Evolutionary conservation across 108 stramenopile genomes (phyloP).

Genomic region (Seminavis robusta): DNA sequence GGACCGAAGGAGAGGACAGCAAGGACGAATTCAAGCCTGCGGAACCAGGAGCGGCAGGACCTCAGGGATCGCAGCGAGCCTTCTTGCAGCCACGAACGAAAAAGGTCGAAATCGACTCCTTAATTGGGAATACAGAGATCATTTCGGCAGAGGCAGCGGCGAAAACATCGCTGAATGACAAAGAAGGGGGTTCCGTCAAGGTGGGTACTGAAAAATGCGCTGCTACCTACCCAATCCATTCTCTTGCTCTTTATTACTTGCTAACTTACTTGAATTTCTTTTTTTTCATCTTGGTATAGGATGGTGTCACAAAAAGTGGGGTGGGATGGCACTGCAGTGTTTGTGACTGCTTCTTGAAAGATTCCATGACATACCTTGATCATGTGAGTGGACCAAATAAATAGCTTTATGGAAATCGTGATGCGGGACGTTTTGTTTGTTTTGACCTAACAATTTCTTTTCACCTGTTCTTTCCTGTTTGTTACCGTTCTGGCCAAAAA

Average conservation of each 20-base stretch:
- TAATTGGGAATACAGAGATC: constrained; percentile 87
- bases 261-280: too few species aligned
- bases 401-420: constrained; percentile 8
- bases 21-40: constrained; percentile 91
- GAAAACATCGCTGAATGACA: constrained; percentile 24
- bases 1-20: constrained; percentile 12
- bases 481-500: too few species aligned
- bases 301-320: constrained; percentile 65
- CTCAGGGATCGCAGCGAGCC: constrained; percentile 83
- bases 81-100: constrained; percentile 81
- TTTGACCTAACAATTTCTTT: background rate
- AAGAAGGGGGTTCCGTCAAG: constrained; percentile 5
- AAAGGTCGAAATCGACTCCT: constrained; percentile 76
- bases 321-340: constrained; percentile 96
- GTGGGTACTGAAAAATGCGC: constrained; percentile 8
- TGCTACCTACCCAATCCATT: too few species aligned
- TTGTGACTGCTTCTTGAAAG: constrained; percentile 94
- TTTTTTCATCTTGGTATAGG: too few species aligned
- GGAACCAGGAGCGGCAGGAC: constrained; percentile 67
- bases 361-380: constrained; percentile 91
- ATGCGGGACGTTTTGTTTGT: background rate
- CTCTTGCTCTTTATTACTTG: too few species aligned
- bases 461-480: background rate
- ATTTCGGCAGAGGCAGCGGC: constrained; percentile 68
- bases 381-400: too few species aligned